Base-by-base conservation (phyloP, 306 rosid genomes). In the Castanea sativa region DNA sequence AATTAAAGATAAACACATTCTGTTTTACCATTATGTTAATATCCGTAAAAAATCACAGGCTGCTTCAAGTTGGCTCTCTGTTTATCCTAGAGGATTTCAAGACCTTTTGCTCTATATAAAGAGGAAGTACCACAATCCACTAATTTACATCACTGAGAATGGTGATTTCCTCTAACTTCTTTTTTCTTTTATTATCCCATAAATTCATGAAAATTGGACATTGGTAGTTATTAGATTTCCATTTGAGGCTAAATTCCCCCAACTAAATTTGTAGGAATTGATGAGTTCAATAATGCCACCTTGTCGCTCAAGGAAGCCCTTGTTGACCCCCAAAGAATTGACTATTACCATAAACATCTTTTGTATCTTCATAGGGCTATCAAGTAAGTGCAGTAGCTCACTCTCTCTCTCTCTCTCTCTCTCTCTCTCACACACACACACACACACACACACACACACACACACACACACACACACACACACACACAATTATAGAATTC, bases 81-180 rank as follows among this genome's bases (percentile, higher is more conserved):
- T 83, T 83, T 91, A 89, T 89, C 97, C 92, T 29, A 83, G 71
- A 29, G 92, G 92, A 79, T 63, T 91, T 67, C 75, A 76, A 71
- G 78, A 81, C 52, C 78, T 88, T 32, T 73, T 91, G 61, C 71
- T 78, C 1, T 89, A 88, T 81, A 85, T 80, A 2, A 91, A 85
- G 85, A 60, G 41, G 16, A 88, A 86, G 69, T 91, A 80, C 51
- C 72, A 89, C 72, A 74, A 86, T 82, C 90, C 96, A 16, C 45
- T 79, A 29, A 84, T 91, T 52, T 91, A 86, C 81, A 80, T 91
- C 71, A 89, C 93, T 10, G 93, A 89, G 69, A 91, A 91, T 83
- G 97, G 97, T 91, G 85, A 73, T 33, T 14, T 29, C 30, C 29
- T 1, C 4, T 10, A 29, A 32, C 5, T 7, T 16, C 1, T 20